phyloP scores from a whole-genome alignment of 164 flowering plant species.

The Aristolochia contorta region DNA sequence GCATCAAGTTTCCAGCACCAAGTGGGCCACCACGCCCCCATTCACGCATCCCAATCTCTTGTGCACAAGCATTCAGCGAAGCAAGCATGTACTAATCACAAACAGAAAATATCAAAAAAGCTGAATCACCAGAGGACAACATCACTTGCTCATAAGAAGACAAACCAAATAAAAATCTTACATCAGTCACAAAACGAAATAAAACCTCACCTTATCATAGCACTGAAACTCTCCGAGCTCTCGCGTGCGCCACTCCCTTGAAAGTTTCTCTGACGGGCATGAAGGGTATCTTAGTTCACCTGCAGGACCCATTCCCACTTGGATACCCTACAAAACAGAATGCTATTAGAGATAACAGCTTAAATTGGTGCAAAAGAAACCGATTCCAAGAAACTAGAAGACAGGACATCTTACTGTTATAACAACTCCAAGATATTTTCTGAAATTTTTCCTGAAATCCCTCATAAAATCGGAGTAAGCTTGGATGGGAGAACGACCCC shows the following conservation, averaged over 20 bases:
- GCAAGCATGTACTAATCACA: slow-evolving; percentile 56
- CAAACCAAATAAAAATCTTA: slow-evolving; percentile 5
- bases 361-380: background rate
- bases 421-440: slow-evolving; percentile 34
- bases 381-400: background rate
- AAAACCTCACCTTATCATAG: slow-evolving; percentile 53
- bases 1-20: slow-evolving; percentile 32
- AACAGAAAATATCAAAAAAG: background rate
- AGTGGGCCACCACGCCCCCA: slow-evolving; percentile 56
- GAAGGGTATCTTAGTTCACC: slow-evolving; percentile 80
- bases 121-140: background rate
- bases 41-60: slow-evolving; percentile 34
- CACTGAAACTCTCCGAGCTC: slow-evolving; percentile 72
- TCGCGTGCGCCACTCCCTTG: slow-evolving; percentile 27
- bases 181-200: slow-evolving; percentile 16
- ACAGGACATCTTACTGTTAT: slow-evolving; percentile 31
- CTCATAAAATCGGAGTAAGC: slow-evolving; percentile 65
- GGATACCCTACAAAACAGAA: slow-evolving; percentile 39
- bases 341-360: no score
- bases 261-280: slow-evolving; percentile 29
- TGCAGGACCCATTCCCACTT: slow-evolving; percentile 73
- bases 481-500: slow-evolving; percentile 62
- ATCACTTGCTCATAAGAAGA: background rate
- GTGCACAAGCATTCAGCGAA: slow-evolving; percentile 45
- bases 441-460: slow-evolving; percentile 49